A percentile compares a stretch with the other conserved stretches of the same genome.
Evolutionary conservation across 257 asterid genomes (phyloP).

Genomic region (Cruciata laevipes): DNA sequence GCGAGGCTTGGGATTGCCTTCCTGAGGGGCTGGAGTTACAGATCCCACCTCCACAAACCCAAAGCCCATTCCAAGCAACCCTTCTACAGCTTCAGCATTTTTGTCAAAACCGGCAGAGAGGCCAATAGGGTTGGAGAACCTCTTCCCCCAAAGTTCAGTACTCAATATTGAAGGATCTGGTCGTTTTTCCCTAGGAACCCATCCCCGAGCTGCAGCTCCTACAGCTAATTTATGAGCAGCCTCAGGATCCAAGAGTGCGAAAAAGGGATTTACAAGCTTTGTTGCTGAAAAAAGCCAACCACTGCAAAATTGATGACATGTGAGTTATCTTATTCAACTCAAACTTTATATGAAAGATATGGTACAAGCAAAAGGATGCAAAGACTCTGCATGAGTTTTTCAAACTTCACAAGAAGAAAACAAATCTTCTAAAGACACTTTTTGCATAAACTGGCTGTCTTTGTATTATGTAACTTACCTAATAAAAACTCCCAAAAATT

Average conservation of each 20-base stretch:
- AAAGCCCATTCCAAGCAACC: slow-evolving; percentile 88
- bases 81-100: slow-evolving; percentile 97
- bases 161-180: slow-evolving; percentile 67
- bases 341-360: background rate
- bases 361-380: too few relatives aligned
- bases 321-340: background rate
- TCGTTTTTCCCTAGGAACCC: slow-evolving; percentile 96
- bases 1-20: slow-evolving; percentile 98
- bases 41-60: slow-evolving; percentile 99
- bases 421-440: background rate
- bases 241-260: slow-evolving; percentile 92
- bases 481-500: background rate
- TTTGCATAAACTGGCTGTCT: background rate
- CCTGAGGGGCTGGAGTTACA: slow-evolving; percentile 95
- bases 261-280: slow-evolving; percentile 88
- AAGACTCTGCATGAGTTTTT: background rate
- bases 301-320: slow-evolving; percentile 37
- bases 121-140: slow-evolving; percentile 96
- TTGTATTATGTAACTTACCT: background rate
- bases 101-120: slow-evolving; percentile 98
- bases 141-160: slow-evolving; percentile 87
- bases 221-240: slow-evolving; percentile 89
- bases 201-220: slow-evolving; percentile 97
- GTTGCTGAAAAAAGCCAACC: slow-evolving; percentile 98
- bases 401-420: background rate